These are phyloP conservation scores for Cytospora schulzeri DNA, from an alignment of 2,329 filamentous ascomycete genomes.

Conservation along the genomic window DNA sequence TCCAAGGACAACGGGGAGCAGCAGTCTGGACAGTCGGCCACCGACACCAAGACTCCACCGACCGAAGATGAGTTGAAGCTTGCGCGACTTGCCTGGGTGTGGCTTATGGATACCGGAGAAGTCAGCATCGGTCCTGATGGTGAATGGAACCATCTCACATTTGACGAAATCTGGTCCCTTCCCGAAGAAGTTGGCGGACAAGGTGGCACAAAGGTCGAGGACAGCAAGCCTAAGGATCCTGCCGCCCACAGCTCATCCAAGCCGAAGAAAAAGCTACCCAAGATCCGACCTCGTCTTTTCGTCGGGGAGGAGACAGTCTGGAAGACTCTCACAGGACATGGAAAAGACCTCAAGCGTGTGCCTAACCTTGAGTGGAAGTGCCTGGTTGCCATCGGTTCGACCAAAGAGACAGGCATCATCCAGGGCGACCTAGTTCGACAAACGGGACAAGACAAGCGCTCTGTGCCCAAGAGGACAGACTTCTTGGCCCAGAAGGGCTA, in stretches of 20 bases:
- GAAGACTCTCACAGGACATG: slow-evolving; percentile 61
- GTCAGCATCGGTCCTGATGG: slow-evolving; percentile 43
- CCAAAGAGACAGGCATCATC: slow-evolving; percentile 56
- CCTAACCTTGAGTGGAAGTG: slow-evolving; percentile 62
- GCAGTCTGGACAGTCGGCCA: neutral
- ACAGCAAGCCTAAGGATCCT: neutral
- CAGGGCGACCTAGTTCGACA: slow-evolving; percentile 62
- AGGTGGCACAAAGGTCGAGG: neutral
- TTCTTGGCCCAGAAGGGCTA: slow-evolving; percentile 62
- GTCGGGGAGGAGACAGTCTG: slow-evolving; percentile 60
- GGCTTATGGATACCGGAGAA: slow-evolving; percentile 43
- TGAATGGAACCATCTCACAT: slow-evolving; percentile 41
- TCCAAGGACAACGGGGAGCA: slow-evolving; percentile 2
- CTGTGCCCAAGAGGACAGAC: slow-evolving; percentile 63
- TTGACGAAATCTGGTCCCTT: slow-evolving; percentile 44
- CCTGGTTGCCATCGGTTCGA: slow-evolving; percentile 59
- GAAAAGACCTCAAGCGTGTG: slow-evolving; percentile 59
- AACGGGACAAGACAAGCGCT: slow-evolving; percentile 64
- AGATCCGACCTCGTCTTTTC: slow-evolving; percentile 42
- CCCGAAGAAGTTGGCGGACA: slow-evolving; percentile 35
- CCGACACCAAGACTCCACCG: slow-evolving; percentile 11
- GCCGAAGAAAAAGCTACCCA: slow-evolving; percentile 20
- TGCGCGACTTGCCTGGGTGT: slow-evolving; percentile 46
- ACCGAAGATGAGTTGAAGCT: slow-evolving; percentile 39
- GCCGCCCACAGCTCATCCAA: slow-evolving; percentile 7